Percentiles rank a stretch among this genome's conserved stretches.
Conservation (phyloP, 2,329 filamentous ascomycete genomes). For the Pezicula carpinea region DNA sequence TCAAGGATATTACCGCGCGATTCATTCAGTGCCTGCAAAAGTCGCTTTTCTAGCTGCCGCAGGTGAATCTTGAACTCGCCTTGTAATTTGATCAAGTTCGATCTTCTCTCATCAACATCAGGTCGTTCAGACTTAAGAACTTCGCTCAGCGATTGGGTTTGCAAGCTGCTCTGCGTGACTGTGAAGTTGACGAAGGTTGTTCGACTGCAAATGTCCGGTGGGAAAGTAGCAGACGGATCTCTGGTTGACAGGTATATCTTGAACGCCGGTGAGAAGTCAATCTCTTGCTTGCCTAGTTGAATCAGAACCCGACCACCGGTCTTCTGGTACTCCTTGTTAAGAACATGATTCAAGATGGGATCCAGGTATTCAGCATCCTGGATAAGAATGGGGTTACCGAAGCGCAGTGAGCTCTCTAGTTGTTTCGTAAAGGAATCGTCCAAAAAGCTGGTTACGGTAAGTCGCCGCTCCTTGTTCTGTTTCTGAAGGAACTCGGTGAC, state of each 20-base stretch:
- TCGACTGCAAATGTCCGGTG: slow-evolving; percentile 94
- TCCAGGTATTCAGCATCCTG: slow-evolving; percentile 97
- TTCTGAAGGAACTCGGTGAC: slow-evolving; percentile 94
- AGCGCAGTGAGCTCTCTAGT: slow-evolving; percentile 90
- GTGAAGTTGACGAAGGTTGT: slow-evolving; percentile 99
- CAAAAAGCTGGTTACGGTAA: slow-evolving; percentile 96
- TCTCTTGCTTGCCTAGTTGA: slow-evolving; percentile 96
- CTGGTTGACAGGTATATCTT: slow-evolving; percentile 91
- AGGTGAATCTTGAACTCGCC: slow-evolving; percentile 99
- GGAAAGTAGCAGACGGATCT: slow-evolving; percentile 92
- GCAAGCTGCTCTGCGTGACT: slow-evolving; percentile 96
- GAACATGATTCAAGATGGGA: slow-evolving; percentile 93
- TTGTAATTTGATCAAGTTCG: slow-evolving; percentile 97
- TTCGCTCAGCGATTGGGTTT: slow-evolving; percentile 95
- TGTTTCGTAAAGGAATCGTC: slow-evolving; percentile 98
- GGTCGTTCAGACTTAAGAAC: slow-evolving; percentile 96
- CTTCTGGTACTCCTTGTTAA: slow-evolving; percentile 99
- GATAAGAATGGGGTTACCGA: slow-evolving; percentile 97
- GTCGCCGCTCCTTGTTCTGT: slow-evolving; percentile 85
- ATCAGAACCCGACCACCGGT: slow-evolving; percentile 97
- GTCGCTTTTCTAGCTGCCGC: slow-evolving; percentile 86
- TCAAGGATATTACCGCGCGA: slow-evolving; percentile 97
- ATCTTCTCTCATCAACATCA: slow-evolving; percentile 92
- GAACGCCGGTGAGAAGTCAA: slow-evolving; percentile 97
- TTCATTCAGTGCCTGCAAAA: slow-evolving; percentile 93